Base-by-base conservation (phyloP, 257 asterid species). In the Hygrophila difformis region DNA sequence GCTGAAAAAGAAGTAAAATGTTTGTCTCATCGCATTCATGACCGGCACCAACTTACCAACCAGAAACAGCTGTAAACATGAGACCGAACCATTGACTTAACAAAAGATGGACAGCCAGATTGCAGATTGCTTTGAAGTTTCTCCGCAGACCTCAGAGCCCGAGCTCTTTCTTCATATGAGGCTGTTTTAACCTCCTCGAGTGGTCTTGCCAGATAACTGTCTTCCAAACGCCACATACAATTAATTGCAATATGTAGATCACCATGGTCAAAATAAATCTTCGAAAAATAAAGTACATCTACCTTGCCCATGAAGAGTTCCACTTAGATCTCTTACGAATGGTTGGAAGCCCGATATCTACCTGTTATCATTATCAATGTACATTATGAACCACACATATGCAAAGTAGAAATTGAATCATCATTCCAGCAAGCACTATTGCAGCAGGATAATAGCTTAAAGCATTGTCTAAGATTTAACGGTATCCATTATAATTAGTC, bases 11-110 rank as follows among this genome's bases (percentile, higher is more conserved):
- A n/a, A n/a, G n/a, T n/a, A n/a, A n/a, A n/a, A n/a, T n/a, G n/a
- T n/a, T n/a, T n/a, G n/a, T n/a, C n/a, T n/a, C n/a, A n/a, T n/a
- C n/a, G n/a, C n/a, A 52, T 39, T 11, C 9, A 35, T 38, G n/a
- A 15, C 10, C 7, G 34, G 20, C 11, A 14, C 46, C 8, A 42
- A 77, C 93, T 71, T 65, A 87, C 97, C 94, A 87, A 49, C 97
- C 97, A 83, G 73, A 83, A 87, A 63, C 97, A 83, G 51, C 94
- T 83, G 44, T 83, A 87, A n/a, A 87, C 97, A 59, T 87, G 97
- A 28, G 97, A 83, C 9, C 94, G 81, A 37, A 80, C 69, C 97
- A 87, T 83, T 47, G 94, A 73, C 67, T 83, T 87, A 50, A 87
- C 65, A 20, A 83, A 83, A 14, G 81, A 75, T 39, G 94, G 94